Evolutionary conservation across 2,329 filamentous ascomycete genomes (phyloP).

Genomic region (Fusarium sp.): DNA sequence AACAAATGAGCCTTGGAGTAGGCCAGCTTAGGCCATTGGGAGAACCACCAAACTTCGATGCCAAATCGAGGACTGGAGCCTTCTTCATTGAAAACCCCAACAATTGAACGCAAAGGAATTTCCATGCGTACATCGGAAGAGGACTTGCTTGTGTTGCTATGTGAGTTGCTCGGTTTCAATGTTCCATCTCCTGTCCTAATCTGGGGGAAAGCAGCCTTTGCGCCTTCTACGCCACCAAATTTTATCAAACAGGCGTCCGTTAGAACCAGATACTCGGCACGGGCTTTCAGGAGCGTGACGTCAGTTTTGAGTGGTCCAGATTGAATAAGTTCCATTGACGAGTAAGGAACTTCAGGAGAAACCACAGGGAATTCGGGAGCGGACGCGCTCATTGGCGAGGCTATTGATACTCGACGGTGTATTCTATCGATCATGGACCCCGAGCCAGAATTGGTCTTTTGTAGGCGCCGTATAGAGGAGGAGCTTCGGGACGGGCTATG

Average conservation of each 20-base stretch:
- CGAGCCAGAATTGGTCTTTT: slow-evolving; percentile 54
- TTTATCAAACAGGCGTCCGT: slow-evolving; percentile 63
- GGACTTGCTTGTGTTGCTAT: slow-evolving; percentile 46
- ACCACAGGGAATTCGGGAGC: slow-evolving; percentile 47
- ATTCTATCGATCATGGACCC: slow-evolving; percentile 56
- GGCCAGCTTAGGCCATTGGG: slow-evolving; percentile 55
- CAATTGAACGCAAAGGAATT: slow-evolving; percentile 62
- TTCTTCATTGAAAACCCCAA: slow-evolving; percentile 65
- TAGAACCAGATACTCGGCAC: slow-evolving; percentile 63
- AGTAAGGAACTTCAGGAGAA: slow-evolving; percentile 49
- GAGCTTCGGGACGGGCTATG: slow-evolving; percentile 48
- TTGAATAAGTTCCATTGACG: slow-evolving; percentile 56
- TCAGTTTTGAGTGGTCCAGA: slow-evolving; percentile 62
- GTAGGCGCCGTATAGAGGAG: slow-evolving; percentile 50
- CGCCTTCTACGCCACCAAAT: slow-evolving; percentile 61
- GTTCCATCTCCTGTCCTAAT: slow-evolving; percentile 48
- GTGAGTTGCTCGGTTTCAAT: slow-evolving; percentile 38
- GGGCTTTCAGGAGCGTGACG: slow-evolving; percentile 60
- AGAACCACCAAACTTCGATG: slow-evolving; percentile 68
- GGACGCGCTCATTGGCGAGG: slow-evolving; percentile 48
- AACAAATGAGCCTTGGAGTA: slow-evolving; percentile 62
- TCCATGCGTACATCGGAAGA: slow-evolving; percentile 56
- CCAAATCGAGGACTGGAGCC: slow-evolving; percentile 61
- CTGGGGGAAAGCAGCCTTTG: slow-evolving; percentile 60
- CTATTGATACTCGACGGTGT: slow-evolving; percentile 55